phyloP scores from a whole-genome alignment of 768 basidiomycete species.

The Lentinus tigrinus region DNA sequence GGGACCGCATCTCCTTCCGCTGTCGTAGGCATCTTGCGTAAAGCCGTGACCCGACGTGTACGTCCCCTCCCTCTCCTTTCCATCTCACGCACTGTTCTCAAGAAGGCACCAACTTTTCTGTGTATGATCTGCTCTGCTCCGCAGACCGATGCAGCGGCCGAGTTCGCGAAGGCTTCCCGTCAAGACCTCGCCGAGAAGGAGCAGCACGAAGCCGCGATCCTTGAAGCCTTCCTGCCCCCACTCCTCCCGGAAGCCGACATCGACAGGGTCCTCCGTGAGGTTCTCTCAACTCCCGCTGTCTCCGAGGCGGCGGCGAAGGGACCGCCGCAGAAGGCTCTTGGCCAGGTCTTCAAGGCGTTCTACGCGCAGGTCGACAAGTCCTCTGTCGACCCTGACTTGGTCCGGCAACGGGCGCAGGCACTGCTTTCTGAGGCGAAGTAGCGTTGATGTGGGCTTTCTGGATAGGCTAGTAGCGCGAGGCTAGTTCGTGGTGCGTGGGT shows the following conservation, averaged over 20 bases:
- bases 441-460: too few species aligned
- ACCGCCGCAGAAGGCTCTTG: constrained; percentile 37
- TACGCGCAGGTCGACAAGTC: constrained; percentile 61
- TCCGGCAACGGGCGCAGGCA: constrained; percentile 49
- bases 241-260: constrained; percentile 54
- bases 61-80: constrained; percentile 26
- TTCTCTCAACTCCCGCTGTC: constrained; percentile 33
- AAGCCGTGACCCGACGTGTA: constrained; percentile 59
- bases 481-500: too few species aligned
- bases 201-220: constrained; percentile 50
- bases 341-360: constrained; percentile 60
- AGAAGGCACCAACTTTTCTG: not conserved
- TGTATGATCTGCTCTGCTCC: too few species aligned
- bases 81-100: constrained; percentile 3
- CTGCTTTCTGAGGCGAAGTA: constrained; percentile 28
- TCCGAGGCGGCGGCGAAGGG: constrained; percentile 26
- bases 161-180: constrained; percentile 57
- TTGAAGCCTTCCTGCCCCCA: constrained; percentile 60
- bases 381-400: constrained; percentile 53
- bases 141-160: constrained; percentile 58
- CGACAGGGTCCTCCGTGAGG: constrained; percentile 46
- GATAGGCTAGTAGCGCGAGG: too few species aligned
- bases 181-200: constrained; percentile 67
- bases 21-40: constrained; percentile 54
- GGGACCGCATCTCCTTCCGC: constrained; percentile 45